phyloP scores from a whole-genome alignment of 2,329 filamentous ascomycete species.

The Pseudogymnoascus sp. region DNA sequence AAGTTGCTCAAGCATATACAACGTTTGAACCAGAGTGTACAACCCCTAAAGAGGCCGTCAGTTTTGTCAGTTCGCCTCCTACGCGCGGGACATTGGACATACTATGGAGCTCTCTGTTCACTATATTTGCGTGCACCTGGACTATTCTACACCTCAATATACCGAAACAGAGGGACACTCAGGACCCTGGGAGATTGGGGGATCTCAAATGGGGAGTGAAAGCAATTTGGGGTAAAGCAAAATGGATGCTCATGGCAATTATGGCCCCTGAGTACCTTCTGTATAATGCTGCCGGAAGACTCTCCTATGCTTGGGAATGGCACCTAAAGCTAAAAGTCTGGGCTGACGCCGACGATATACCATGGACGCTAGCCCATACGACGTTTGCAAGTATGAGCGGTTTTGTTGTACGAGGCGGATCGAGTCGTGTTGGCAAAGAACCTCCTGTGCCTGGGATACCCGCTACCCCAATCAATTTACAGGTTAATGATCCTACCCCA shows the following conservation, averaged over 20 bases:
- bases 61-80: conserved; percentile 16
- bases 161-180: conserved; percentile 9
- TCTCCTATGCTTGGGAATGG: not conserved
- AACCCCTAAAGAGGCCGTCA: conserved; percentile 14
- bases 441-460: not conserved
- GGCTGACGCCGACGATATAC: not conserved
- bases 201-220: not conserved
- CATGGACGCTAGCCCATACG: not conserved
- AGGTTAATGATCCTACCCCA: not conserved
- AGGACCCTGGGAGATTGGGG: not conserved
- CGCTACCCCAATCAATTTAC: not conserved
- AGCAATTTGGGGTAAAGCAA: not conserved
- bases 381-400: not conserved
- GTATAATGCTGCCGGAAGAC: not conserved
- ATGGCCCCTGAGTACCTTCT: conserved; percentile 8
- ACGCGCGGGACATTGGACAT: conserved; percentile 21
- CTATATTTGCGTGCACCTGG: conserved; percentile 21
- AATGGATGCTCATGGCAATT: conserved; percentile 7
- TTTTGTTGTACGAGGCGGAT: not conserved
- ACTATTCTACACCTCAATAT: conserved; percentile 21
- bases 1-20: not conserved
- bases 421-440: not conserved
- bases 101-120: conserved; percentile 19
- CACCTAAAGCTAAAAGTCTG: not conserved
- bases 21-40: conserved; percentile 19